These are phyloP conservation scores for Pichia sp. DNA, from an alignment of 1,139 yeast genomes.

Conservation along the genomic window DNA sequence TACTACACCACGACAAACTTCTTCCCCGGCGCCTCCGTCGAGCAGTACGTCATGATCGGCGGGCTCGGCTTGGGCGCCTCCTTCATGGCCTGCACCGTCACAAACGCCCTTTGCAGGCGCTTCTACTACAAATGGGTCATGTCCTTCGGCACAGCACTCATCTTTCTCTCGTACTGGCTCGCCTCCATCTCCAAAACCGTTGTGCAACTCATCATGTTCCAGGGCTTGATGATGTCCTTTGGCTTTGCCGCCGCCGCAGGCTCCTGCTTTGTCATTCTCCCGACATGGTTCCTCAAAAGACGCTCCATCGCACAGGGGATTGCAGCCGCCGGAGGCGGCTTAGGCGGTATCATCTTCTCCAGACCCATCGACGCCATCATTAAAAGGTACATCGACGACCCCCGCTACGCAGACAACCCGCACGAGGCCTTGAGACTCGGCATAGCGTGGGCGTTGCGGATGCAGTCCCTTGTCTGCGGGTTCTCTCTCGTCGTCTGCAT, in stretches of 20 bases:
- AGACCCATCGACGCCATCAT: slow-evolving; percentile 40
- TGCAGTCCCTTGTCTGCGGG: slow-evolving; percentile 46
- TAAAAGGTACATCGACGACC: slow-evolving; percentile 11
- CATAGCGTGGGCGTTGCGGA: slow-evolving; percentile 65
- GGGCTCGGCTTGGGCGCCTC: slow-evolving; percentile 60
- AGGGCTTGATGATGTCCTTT: slow-evolving; percentile 61
- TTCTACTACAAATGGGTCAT: slow-evolving; percentile 36
- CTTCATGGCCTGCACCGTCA: slow-evolving; percentile 54
- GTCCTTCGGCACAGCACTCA: slow-evolving; percentile 46
- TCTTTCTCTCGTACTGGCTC: slow-evolving; percentile 53
- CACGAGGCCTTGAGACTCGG: slow-evolving; percentile 41
- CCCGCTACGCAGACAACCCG: slow-evolving; percentile 12
- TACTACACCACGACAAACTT: slow-evolving; percentile 45
- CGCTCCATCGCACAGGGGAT: slow-evolving; percentile 57
- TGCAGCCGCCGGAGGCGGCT: slow-evolving; percentile 54
- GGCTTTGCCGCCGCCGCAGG: slow-evolving; percentile 57
- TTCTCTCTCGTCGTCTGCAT: slow-evolving; percentile 35
- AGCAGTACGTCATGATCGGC: slow-evolving; percentile 66
- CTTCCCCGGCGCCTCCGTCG: slow-evolving; percentile 54
- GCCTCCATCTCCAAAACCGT: slow-evolving; percentile 57
- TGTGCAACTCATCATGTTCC: slow-evolving; percentile 66
- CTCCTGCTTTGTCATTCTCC: slow-evolving; percentile 52
- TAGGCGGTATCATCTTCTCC: slow-evolving; percentile 49
- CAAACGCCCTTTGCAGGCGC: slow-evolving; percentile 35
- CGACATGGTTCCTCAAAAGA: slow-evolving; percentile 57